Percentiles rank a stretch among this genome's conserved stretches.
These are phyloP conservation scores for Physocladia obscura DNA, from an alignment of 192 early-diverging fungal genomes.

Conservation along the genomic window DNA sequence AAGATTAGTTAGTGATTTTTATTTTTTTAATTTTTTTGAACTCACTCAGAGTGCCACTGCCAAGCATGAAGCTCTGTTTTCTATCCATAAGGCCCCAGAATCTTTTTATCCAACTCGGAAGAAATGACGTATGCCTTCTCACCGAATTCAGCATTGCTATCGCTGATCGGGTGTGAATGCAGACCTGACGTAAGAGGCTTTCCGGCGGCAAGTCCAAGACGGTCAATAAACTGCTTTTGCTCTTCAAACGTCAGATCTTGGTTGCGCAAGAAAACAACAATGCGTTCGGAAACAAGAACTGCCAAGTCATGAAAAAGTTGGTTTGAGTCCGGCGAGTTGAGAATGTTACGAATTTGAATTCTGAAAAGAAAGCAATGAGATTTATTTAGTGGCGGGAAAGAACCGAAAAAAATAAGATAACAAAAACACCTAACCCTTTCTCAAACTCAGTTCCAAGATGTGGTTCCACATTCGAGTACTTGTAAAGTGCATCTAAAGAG, in stretches of 20 bases:
- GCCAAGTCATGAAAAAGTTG: slow-evolving; percentile 43
- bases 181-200: slow-evolving; percentile 8
- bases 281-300: slow-evolving; percentile 61
- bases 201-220: slow-evolving; percentile 5
- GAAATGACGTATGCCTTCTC: slow-evolving; percentile 9
- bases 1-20: neutral
- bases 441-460: slow-evolving; percentile 28
- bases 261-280: slow-evolving; percentile 69
- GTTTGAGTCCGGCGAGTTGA: slow-evolving; percentile 3
- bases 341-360: slow-evolving; percentile 22
- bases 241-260: slow-evolving; percentile 62
- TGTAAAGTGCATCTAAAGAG: slow-evolving; percentile 4
- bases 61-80: slow-evolving; percentile 1
- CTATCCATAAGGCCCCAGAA: neutral
- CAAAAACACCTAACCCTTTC: neutral
- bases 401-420: neutral
- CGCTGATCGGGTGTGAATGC: slow-evolving; percentile 17
- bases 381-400: neutral
- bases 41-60: slow-evolving; percentile 25
- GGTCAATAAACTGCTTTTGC: slow-evolving; percentile 45
- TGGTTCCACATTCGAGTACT: slow-evolving; percentile 12
- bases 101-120: slow-evolving; percentile 3
- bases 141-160: neutral
- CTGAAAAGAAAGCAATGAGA: slow-evolving; percentile 5
- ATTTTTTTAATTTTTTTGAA: neutral